These are phyloP conservation scores for Phallus indusiatus DNA, from an alignment of 768 basidiomycete genomes.

Conservation along the genomic window DNA sequence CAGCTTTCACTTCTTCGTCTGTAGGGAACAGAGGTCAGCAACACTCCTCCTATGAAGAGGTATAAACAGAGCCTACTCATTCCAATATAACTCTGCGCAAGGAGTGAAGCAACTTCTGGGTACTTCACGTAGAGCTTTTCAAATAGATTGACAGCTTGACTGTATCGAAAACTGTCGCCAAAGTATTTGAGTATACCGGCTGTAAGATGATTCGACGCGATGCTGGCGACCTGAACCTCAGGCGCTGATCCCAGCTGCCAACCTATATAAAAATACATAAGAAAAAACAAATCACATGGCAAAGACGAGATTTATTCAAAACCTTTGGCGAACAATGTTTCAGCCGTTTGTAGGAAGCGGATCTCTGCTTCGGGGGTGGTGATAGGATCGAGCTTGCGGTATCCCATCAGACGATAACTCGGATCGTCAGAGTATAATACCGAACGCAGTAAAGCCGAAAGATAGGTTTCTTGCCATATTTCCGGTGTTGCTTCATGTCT, in stretches of 20 bases:
- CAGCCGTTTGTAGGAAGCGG: constrained; percentile 84
- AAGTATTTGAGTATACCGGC: constrained; percentile 96
- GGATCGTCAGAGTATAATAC: constrained; percentile 96
- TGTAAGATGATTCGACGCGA: constrained; percentile 93
- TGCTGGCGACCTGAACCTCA: constrained; percentile 95
- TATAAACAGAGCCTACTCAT: constrained; percentile 65
- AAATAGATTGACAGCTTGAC: constrained; percentile 86
- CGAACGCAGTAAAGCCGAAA: constrained; percentile 84
- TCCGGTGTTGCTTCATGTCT: constrained; percentile 87
- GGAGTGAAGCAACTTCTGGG: constrained; percentile 79
- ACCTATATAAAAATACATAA: constrained; percentile 37
- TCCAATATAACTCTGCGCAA: constrained; percentile 88
- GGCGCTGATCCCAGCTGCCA: constrained; percentile 99
- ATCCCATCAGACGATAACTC: constrained; percentile 83
- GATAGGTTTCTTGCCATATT: constrained; percentile 96
- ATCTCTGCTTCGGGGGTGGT: constrained; percentile 81
- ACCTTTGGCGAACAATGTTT: constrained; percentile 84
- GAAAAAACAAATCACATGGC: background rate
- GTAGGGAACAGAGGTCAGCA: constrained; percentile 2
- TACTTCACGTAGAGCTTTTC: constrained; percentile 82
- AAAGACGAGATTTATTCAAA: constrained; percentile 5
- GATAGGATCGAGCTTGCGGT: constrained; percentile 93
- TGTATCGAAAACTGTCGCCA: constrained; percentile 79
- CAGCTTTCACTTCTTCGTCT: constrained; percentile 99
- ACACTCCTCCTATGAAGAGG: background rate